phyloP scores from a whole-genome alignment of 192 early-diverging fungal genomes.

The Coemansia sp. region DNA sequence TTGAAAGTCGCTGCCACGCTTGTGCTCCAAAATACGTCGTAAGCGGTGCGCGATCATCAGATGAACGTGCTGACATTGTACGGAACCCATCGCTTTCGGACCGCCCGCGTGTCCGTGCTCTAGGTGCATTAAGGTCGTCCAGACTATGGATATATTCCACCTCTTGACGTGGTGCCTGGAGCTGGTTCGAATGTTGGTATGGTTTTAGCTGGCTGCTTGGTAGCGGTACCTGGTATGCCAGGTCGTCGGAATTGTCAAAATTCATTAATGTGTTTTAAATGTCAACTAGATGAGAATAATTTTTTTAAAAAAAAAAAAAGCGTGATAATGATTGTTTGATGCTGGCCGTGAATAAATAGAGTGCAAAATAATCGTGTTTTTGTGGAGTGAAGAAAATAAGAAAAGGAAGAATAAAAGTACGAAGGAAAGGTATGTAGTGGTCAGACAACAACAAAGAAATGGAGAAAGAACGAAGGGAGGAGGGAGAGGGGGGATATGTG shows the following conservation, averaged over 20 bases:
- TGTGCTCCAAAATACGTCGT: slow-evolving; percentile 40
- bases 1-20: slow-evolving; percentile 50
- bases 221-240: slow-evolving; percentile 25
- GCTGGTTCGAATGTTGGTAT: slow-evolving; percentile 2
- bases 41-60: slow-evolving; percentile 42
- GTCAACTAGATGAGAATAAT: background rate
- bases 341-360: background rate
- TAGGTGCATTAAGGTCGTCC: background rate
- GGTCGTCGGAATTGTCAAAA: slow-evolving; percentile 2
- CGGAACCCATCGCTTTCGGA: slow-evolving; percentile 39
- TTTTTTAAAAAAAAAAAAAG: slow-evolving; percentile 6
- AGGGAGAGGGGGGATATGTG: slow-evolving; percentile 1
- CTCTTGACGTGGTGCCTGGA: background rate
- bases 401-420: background rate
- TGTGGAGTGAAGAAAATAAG: background rate
- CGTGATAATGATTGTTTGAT: background rate
- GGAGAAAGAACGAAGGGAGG: background rate
- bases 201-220: slow-evolving; percentile 19
- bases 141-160: background rate
- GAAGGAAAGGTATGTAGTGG: background rate
- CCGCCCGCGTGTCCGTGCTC: slow-evolving; percentile 18
- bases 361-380: background rate
- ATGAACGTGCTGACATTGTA: slow-evolving; percentile 33
- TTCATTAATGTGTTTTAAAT: slow-evolving; percentile 4
- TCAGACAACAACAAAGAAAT: background rate